These are phyloP conservation scores for Fistulinella cinereoalba DNA, from an alignment of 1,284 basidiomycete species.

Conservation along the genomic window DNA sequence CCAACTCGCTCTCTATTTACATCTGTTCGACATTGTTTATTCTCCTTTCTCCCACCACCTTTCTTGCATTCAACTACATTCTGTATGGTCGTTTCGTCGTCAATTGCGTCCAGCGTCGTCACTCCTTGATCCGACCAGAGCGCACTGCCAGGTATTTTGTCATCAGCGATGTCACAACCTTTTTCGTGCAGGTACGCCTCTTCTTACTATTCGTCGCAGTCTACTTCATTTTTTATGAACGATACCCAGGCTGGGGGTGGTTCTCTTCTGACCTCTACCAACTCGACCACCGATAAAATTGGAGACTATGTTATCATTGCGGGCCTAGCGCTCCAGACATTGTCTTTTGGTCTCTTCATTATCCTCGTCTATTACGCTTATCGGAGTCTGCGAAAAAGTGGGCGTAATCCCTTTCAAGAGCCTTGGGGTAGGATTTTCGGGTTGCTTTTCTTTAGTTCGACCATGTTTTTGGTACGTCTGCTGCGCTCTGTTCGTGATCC, in stretches of 20 bases:
- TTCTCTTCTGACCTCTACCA: conserved; percentile 11
- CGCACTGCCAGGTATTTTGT: conserved; percentile 23
- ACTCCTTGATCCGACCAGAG: conserved; percentile 25
- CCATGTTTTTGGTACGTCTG: conserved; percentile 24
- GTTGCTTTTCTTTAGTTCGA: conserved; percentile 24
- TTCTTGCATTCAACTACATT: conserved; percentile 35
- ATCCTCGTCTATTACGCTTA: conserved; percentile 17
- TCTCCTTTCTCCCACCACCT: conserved; percentile 23
- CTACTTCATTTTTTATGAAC: background rate
- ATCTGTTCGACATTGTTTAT: conserved; percentile 16
- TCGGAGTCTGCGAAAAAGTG: conserved; percentile 11
- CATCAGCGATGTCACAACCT: conserved; percentile 37
- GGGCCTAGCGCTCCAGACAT: conserved; percentile 24
- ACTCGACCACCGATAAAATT: conserved; percentile 1
- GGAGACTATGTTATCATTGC: conserved; percentile 20
- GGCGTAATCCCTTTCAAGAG: conserved; percentile 7
- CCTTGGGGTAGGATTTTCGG: conserved; percentile 24
- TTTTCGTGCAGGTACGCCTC: conserved; percentile 38
- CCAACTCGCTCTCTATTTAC: conserved; percentile 11
- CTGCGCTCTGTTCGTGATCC: background rate
- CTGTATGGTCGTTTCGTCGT: conserved; percentile 28
- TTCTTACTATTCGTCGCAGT: background rate
- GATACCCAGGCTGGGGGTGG: conserved; percentile 13
- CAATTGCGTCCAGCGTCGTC: conserved; percentile 16
- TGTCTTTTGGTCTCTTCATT: conserved; percentile 27